Evolutionary conservation across 306 rosid species (phyloP).

Genomic region (Lupinus albus): DNA sequence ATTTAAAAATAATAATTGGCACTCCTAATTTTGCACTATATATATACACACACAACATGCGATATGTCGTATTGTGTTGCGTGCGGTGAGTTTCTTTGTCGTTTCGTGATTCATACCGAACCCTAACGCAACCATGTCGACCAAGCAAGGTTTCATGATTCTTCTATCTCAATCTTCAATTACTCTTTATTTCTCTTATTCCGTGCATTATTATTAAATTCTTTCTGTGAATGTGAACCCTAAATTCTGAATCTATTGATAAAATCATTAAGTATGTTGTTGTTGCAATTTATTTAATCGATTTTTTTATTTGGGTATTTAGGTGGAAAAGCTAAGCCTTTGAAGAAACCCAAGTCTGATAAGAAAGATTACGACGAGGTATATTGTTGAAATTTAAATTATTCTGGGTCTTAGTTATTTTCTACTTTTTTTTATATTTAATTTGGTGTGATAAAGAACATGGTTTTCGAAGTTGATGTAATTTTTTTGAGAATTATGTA

Average conservation of each 20-base stretch:
- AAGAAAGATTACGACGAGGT: constrained; percentile 91
- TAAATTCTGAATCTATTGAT: constrained; percentile 6
- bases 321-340: constrained; percentile 98
- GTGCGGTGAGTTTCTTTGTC: constrained; percentile 8
- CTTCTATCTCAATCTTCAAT: background rate
- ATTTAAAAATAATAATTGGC: no score
- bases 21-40: no score
- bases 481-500: constrained; percentile 9
- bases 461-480: background rate
- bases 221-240: background rate
- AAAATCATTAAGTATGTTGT: background rate
- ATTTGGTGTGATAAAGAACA: background rate
- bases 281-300: background rate
- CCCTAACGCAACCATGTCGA: constrained; percentile 71
- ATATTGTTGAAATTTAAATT: constrained; percentile 17
- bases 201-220: background rate
- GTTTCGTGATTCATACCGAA: constrained; percentile 45
- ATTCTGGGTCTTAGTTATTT: background rate
- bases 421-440: background rate
- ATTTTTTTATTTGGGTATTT: background rate
- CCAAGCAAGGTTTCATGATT: constrained; percentile 70
- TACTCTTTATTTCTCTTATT: constrained; percentile 3
- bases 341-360: constrained; percentile 89
- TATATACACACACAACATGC: no score
- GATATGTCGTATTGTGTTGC: constrained; percentile 13